phyloP scores from a whole-genome alignment of 129 eudicot genomes.

The Solidago caesia region DNA sequence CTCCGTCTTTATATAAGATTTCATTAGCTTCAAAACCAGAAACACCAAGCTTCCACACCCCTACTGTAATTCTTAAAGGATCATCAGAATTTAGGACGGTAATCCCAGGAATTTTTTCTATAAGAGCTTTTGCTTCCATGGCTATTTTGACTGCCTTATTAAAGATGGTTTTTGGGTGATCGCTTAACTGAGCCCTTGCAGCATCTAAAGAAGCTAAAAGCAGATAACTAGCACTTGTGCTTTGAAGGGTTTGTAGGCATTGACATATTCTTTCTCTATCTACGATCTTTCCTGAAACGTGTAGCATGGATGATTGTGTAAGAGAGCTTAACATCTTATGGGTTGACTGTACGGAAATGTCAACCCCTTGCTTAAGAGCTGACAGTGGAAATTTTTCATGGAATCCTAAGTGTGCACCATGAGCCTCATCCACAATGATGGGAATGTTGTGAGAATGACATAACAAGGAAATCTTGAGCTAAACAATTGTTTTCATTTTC shows the following conservation, averaged over 20 bases:
- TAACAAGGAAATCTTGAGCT: too few species aligned
- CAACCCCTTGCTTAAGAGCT: constrained; percentile 75
- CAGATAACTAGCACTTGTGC: constrained; percentile 74
- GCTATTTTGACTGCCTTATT: constrained; percentile 47
- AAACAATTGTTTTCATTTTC: too few species aligned
- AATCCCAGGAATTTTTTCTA: constrained; percentile 44
- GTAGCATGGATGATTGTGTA: constrained; percentile 86
- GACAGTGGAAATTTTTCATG: constrained; percentile 52
- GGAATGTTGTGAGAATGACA: too few species aligned
- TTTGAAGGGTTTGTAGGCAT: constrained; percentile 84
- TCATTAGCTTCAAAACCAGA: constrained; percentile 75
- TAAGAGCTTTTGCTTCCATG: constrained; percentile 43
- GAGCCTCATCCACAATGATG: constrained; percentile 83
- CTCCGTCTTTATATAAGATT: constrained; percentile 44
- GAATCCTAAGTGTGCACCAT: constrained; percentile 86
- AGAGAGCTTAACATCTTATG: constrained; percentile 78
- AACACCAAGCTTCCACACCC: constrained; percentile 53
- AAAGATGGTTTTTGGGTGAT: constrained; percentile 43
- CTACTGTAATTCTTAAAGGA: constrained; percentile 63
- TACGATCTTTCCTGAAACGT: constrained; percentile 50
- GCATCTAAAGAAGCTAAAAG: constrained; percentile 86
- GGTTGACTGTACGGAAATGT: constrained; percentile 71
- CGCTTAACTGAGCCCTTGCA: constrained; percentile 60
- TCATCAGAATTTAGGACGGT: constrained; percentile 56
- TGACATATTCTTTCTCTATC: constrained; percentile 56